Evolutionary conservation across 768 basidiomycete genomes (phyloP).

Genomic region (Boletus tylopilopsis): DNA sequence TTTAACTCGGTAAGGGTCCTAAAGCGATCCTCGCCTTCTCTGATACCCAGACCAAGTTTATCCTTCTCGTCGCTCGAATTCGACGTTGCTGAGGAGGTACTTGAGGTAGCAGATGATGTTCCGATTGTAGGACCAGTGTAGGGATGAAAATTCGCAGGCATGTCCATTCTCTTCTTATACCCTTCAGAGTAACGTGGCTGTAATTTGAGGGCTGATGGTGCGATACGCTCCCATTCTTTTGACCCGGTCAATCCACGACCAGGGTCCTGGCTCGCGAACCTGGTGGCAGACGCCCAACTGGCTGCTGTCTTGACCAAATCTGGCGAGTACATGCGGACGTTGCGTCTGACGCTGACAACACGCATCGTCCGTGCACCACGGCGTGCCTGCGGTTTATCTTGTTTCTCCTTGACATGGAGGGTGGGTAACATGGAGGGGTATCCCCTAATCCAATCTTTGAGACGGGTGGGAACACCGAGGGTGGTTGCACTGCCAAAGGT

Average conservation of each 20-base stretch:
- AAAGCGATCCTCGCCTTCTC: constrained; percentile 65
- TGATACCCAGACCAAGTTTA: constrained; percentile 30
- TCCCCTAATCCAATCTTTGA: constrained; percentile 88
- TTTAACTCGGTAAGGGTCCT: constrained; percentile 79
- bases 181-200: constrained; percentile 68
- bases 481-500: constrained; percentile 50
- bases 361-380: constrained; percentile 75
- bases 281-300: constrained; percentile 42
- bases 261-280: constrained; percentile 16
- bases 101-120: constrained; percentile 41
- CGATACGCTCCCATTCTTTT: constrained; percentile 77
- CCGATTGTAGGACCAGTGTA: constrained; percentile 28
- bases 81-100: constrained; percentile 36
- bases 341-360: constrained; percentile 71
- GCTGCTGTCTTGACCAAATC: constrained; percentile 73
- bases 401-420: constrained; percentile 46
- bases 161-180: constrained; percentile 74
- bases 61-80: constrained; percentile 30
- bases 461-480: constrained; percentile 75
- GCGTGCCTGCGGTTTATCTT: constrained; percentile 58
- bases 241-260: constrained; percentile 46
- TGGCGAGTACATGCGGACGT: constrained; percentile 82
- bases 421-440: constrained; percentile 79
- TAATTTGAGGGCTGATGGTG: constrained; percentile 56
- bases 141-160: constrained; percentile 59